Evolutionary conservation across 1,139 yeast species (phyloP).

Genomic region (Lodderomyces orthopsilosis): DNA sequence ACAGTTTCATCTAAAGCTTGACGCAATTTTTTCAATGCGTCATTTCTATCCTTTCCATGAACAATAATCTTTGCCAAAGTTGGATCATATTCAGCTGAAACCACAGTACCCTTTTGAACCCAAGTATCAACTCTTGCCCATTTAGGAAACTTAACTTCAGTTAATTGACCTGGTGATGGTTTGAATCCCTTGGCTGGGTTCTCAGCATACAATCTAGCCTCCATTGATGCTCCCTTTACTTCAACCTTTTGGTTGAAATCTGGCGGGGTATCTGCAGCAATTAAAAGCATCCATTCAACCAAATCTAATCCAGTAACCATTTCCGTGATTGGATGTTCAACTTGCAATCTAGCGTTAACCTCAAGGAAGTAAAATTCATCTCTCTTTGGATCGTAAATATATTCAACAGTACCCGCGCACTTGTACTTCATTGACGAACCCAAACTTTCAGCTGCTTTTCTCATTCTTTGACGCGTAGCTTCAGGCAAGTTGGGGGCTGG

Average conservation of each 20-base stretch:
- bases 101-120: slow-evolving; percentile 85
- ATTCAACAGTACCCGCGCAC: slow-evolving; percentile 97
- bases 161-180: slow-evolving; percentile 94
- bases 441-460: slow-evolving; percentile 79
- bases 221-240: slow-evolving; percentile 89
- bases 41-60: slow-evolving; percentile 83
- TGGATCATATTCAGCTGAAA: slow-evolving; percentile 95
- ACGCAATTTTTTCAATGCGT: slow-evolving; percentile 73
- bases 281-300: slow-evolving; percentile 93
- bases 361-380: slow-evolving; percentile 93
- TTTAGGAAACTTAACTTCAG: slow-evolving; percentile 78
- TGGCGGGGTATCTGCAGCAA: slow-evolving; percentile 89
- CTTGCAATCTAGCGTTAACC: slow-evolving; percentile 95
- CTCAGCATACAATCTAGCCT: slow-evolving; percentile 94
- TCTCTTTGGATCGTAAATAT: slow-evolving; percentile 78
- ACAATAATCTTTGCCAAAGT: slow-evolving; percentile 95
- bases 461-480: slow-evolving; percentile 68
- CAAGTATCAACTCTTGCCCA: slow-evolving; percentile 95
- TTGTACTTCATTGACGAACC: slow-evolving; percentile 81
- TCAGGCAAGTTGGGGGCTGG: slow-evolving; percentile 95
- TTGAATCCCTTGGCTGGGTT: slow-evolving; percentile 92
- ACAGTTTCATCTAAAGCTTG: slow-evolving; percentile 83
- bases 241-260: slow-evolving; percentile 58
- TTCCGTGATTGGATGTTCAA: slow-evolving; percentile 97
- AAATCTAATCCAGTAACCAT: slow-evolving; percentile 90